Evolutionary conservation across 441 rosid species (phyloP).

Genomic region (Macaranga tanarius): DNA sequence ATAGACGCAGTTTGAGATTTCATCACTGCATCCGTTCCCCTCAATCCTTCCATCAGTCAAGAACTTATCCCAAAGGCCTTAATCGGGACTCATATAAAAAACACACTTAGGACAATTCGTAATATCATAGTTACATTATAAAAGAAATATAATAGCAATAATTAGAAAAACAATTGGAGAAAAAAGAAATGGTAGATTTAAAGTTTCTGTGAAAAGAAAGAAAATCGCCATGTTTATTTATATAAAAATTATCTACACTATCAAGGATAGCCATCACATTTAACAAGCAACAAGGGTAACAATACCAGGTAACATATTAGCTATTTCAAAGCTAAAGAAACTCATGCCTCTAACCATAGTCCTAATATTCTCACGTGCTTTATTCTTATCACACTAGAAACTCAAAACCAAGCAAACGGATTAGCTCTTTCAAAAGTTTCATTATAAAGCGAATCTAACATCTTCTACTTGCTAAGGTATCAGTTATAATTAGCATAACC

Average conservation of each 20-base stretch:
- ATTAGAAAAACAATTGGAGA: neutral
- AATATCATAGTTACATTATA: neutral
- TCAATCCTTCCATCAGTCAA: neutral
- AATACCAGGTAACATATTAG: neutral
- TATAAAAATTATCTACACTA: neutral
- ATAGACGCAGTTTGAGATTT: neutral
- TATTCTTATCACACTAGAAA: neutral
- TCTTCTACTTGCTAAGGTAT: neutral
- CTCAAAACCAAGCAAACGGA: neutral
- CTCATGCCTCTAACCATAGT: neutral
- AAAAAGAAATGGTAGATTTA: neutral
- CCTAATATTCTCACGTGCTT: neutral
- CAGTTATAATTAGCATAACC: neutral
- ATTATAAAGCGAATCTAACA: neutral
- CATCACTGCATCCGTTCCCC: constrained; percentile 2
- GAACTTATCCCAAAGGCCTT: neutral
- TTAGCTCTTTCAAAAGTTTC: neutral
- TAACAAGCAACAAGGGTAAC: neutral
- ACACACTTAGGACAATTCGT: neutral
- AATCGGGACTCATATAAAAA: neutral
- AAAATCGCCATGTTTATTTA: neutral
- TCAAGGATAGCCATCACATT: neutral
- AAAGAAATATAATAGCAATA: neutral
- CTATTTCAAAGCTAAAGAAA: neutral
- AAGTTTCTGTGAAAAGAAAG: neutral